Base-by-base conservation (phyloP, 495 filamentous ascomycete species). In the Penicillium egyptiacum region DNA sequence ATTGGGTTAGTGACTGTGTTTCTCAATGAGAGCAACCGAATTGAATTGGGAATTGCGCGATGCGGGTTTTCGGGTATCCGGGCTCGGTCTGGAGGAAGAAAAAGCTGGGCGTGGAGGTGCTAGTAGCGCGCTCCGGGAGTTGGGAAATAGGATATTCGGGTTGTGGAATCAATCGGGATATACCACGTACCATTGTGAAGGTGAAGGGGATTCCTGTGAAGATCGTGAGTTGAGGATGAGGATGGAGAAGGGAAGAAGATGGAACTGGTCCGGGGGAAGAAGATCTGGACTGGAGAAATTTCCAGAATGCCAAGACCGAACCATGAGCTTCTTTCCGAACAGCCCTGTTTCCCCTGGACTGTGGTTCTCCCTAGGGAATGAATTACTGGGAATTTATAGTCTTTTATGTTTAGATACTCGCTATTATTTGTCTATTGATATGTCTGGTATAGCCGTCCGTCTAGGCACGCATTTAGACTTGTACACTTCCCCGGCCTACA, bases 231-330 rank as follows among this genome's bases (percentile, higher is more conserved):
- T 69, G 61, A 49, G 47, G 45, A 61, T 59, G 64, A 4, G 60
- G 67, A 68, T 70, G 63, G 61, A 63, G 66, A 69, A 67, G 42
- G 65, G 68, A 70, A 64, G 65, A 57, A 43, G 50, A 57, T 47
- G 60, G 60, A 66, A 59, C 50, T 58, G 49, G 62, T 65, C 63
- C 60, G 66, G 68, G 64, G 65, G 59, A 71, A 55, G 65, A 69
- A 72, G 72, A 72, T 70, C 69, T 67, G 66, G 70, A 65, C 63
- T 72, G 67, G 75, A 79, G 76, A 79, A 79, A 78, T 79, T 79
- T 79, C 76, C 76, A 79, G 76, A 79, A 79, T 79, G 76, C 76
- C 76, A 79, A 79, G 76, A 73, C 76, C 65, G 53, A 48, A 53
- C 50, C 37, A 53, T 48, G 53, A 67, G 61, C 63, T 70, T 56